Base-by-base conservation (phyloP, 495 filamentous ascomycete genomes). In the Astrocystis sublimbata region DNA sequence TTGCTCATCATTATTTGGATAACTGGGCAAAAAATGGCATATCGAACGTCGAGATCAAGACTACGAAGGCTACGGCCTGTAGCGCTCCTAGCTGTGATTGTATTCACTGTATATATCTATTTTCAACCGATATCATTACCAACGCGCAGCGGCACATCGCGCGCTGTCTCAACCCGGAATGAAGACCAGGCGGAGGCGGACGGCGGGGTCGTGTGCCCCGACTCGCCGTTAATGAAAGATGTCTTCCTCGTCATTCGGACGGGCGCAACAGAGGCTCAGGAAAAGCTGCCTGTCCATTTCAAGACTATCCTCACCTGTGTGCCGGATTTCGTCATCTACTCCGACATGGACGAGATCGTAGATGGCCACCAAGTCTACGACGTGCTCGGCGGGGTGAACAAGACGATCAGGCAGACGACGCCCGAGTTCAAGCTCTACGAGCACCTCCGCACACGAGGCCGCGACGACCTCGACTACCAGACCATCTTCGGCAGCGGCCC, bases 301-400 rank as follows among this genome's bases (percentile, higher is more conserved):
- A 53, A 62, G 38, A 62, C 60, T 9, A 41, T 62, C 21, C 60
- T 62, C 5, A 62, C 60, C 4, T 62, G 60, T 23, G 51, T 62
- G 21, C 60, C 60, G 12, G 23, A 62, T 15, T 62, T 62, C 40
- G 41, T 62, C 50, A 49, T 62, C 31, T 62, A 56, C 51, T 62
- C 60, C 19, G 60, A 62, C 24, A 62, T 62, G 60, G 51, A 62
- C 7, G 60, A 62, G 31, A 56, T 62, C 19, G 51, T 62, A 23
- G 60, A 62, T 15, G 60, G 60, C 21, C 40, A 56, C n/a, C 28
- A 56, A 23, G 51, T 62, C 13, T 17, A 62, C 9, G 60, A 62
- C 13, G 33, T 62, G 15, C 60, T 62, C 21, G 31, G 26, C 40
- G 50, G 49, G 17, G 60, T 62, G n/a, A 56, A 62, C 42, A 23